Percentiles rank a stretch among this genome's conserved stretches.
phyloP scores from a whole-genome alignment of 805 yeast genomes.

The Yarrowia bubula region DNA sequence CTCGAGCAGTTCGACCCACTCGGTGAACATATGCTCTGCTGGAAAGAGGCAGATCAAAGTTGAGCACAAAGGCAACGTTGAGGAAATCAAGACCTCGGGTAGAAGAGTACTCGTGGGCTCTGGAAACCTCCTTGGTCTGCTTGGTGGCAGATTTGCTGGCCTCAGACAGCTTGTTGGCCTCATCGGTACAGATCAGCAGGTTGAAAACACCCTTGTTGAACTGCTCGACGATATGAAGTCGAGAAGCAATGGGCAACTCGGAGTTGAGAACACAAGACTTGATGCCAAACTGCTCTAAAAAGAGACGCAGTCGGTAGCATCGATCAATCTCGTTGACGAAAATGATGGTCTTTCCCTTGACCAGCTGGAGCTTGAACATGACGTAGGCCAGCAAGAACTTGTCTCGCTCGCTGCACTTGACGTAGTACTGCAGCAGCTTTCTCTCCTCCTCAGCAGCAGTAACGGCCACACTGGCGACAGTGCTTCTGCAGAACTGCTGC shows the following conservation, averaged over 20 bases:
- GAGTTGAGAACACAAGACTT: constrained; percentile 84
- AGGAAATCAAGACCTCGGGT: constrained; percentile 96
- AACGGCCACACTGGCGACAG: constrained; percentile 37
- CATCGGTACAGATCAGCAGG: constrained; percentile 92
- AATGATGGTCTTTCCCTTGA: constrained; percentile 85
- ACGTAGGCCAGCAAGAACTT: constrained; percentile 89
- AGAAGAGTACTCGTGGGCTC: constrained; percentile 84
- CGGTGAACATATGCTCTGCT: constrained; percentile 89
- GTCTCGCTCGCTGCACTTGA: constrained; percentile 83
- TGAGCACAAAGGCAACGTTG: constrained; percentile 93
- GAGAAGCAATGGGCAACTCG: constrained; percentile 87
- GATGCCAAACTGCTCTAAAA: constrained; percentile 92
- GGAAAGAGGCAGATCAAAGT: constrained; percentile 89
- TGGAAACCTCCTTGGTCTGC: constrained; percentile 38
- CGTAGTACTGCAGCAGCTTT: constrained; percentile 79
- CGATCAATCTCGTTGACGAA: constrained; percentile 95
- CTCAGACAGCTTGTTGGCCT: constrained; percentile 56
- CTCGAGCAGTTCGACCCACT: constrained; percentile 96
- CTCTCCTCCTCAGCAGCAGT: constrained; percentile 56
- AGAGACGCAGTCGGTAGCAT: constrained; percentile 87
- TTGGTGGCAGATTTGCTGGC: constrained; percentile 28
- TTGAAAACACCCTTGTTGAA: constrained; percentile 86
- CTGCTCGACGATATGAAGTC: constrained; percentile 93
- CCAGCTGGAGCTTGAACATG: constrained; percentile 79
- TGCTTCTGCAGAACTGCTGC: constrained; percentile 63